Conservation (phyloP, 805 yeast species). For the Kodamaea laetipori region DNA sequence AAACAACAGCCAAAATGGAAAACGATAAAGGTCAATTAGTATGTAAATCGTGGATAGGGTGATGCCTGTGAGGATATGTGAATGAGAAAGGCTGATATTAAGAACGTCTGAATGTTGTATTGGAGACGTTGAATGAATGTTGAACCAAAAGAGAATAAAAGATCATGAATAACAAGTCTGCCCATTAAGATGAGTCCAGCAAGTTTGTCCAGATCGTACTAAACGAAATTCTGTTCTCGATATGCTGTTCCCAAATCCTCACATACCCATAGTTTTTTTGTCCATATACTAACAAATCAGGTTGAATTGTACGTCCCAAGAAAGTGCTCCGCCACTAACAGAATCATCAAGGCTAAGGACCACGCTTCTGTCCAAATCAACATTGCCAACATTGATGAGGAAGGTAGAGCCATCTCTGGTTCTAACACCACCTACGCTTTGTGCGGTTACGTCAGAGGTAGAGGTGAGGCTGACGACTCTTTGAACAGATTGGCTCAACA, state of each 20-base stretch:
- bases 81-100: too few species aligned
- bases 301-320: slow-evolving; percentile 99
- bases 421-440: slow-evolving; percentile 93
- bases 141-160: background rate
- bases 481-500: slow-evolving; percentile 98
- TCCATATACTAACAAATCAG: slow-evolving; percentile 40
- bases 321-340: slow-evolving; percentile 99
- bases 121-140: background rate
- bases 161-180: too few species aligned
- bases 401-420: slow-evolving; percentile 93
- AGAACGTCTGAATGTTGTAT: too few species aligned
- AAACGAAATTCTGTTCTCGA: too few species aligned
- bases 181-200: too few species aligned
- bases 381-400: slow-evolving; percentile 97
- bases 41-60: slow-evolving; percentile 47
- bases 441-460: slow-evolving; percentile 94
- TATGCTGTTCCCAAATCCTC: too few species aligned
- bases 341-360: slow-evolving; percentile 99
- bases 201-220: too few species aligned
- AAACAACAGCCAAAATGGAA: slow-evolving; percentile 75
- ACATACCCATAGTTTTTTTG: too few species aligned
- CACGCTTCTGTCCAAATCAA: slow-evolving; percentile 99
- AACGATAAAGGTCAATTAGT: slow-evolving; percentile 99
- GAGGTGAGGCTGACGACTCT: slow-evolving; percentile 99
- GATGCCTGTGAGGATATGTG: background rate